A percentile compares a stretch with the other conserved stretches of the same genome.
Conservation (phyloP, 371 early-diverging fungal species). For the Entomophthora muscae region DNA sequence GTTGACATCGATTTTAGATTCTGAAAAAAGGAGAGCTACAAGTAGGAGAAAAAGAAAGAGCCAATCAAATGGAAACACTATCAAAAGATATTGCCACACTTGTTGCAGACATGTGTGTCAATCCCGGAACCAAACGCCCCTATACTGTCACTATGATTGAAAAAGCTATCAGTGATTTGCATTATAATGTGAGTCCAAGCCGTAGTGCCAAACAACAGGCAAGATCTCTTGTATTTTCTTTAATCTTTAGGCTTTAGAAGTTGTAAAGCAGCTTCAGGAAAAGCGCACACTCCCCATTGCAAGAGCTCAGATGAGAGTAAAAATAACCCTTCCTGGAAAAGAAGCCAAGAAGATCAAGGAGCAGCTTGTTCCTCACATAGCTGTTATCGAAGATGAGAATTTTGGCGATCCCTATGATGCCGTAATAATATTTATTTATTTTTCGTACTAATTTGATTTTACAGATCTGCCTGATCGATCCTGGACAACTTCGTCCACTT, state of each 20-base stretch:
- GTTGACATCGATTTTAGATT: slow-evolving; percentile 29
- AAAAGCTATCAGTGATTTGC: slow-evolving; percentile 85
- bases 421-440: slow-evolving; percentile 22
- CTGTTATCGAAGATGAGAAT: slow-evolving; percentile 76
- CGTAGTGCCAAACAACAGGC: slow-evolving; percentile 60
- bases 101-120: slow-evolving; percentile 84
- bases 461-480: slow-evolving; percentile 74
- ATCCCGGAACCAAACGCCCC: slow-evolving; percentile 85
- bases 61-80: slow-evolving; percentile 57
- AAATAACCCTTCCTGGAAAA: slow-evolving; percentile 56
- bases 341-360: slow-evolving; percentile 77
- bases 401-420: slow-evolving; percentile 62
- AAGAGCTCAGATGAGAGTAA: slow-evolving; percentile 81
- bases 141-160: slow-evolving; percentile 95
- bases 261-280: slow-evolving; percentile 79
- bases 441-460: slow-evolving; percentile 11
- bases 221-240: not conserved
- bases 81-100: slow-evolving; percentile 82
- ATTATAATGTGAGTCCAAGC: slow-evolving; percentile 74
- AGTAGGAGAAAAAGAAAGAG: slow-evolving; percentile 88
- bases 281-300: slow-evolving; percentile 76
- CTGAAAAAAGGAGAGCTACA: slow-evolving; percentile 90
- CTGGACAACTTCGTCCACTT: slow-evolving; percentile 74
- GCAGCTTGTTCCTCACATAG: slow-evolving; percentile 43
- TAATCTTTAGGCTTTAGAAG: slow-evolving; percentile 26